These are phyloP conservation scores for Botrytis porri DNA, from an alignment of 2,329 filamentous ascomycete genomes.

Conservation along the genomic window DNA sequence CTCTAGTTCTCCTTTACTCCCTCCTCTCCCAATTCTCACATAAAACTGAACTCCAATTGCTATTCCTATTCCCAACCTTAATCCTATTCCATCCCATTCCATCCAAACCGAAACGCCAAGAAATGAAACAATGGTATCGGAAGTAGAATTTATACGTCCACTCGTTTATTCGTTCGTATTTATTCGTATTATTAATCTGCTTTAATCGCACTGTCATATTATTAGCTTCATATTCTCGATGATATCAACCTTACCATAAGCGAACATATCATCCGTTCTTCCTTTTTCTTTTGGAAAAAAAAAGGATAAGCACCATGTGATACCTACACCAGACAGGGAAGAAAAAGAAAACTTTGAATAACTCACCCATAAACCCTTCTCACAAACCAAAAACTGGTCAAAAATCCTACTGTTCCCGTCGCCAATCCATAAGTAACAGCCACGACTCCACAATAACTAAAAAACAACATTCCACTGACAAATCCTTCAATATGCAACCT, in stretches of 20 bases:
- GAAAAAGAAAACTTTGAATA: not conserved
- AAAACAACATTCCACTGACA: constrained; percentile 77
- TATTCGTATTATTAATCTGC: constrained; percentile 12
- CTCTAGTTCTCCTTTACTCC: not conserved
- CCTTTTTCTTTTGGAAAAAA: no score
- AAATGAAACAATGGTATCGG: not conserved
- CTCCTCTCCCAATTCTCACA: not conserved
- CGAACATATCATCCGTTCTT: not conserved
- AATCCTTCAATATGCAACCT: constrained; percentile 80
- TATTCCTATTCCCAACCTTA: not conserved
- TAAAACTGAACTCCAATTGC: not conserved
- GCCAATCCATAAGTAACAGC: constrained; percentile 78
- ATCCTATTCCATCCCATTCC: not conserved
- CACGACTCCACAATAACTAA: constrained; percentile 78
- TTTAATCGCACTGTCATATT: constrained; percentile 10
- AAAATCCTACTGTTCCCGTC: constrained; percentile 79
- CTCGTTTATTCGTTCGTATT: not conserved
- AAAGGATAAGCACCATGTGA: no score
- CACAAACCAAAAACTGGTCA: constrained; percentile 81
- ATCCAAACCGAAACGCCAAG: constrained; percentile 1
- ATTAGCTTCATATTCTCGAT: not conserved
- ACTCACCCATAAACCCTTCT: constrained; percentile 76
- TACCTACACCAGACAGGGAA: not conserved
- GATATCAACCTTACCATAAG: no score
- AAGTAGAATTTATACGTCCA: not conserved